Base-by-base conservation (phyloP, 345 rosid genomes). In the Syzygium aromaticum region DNA sequence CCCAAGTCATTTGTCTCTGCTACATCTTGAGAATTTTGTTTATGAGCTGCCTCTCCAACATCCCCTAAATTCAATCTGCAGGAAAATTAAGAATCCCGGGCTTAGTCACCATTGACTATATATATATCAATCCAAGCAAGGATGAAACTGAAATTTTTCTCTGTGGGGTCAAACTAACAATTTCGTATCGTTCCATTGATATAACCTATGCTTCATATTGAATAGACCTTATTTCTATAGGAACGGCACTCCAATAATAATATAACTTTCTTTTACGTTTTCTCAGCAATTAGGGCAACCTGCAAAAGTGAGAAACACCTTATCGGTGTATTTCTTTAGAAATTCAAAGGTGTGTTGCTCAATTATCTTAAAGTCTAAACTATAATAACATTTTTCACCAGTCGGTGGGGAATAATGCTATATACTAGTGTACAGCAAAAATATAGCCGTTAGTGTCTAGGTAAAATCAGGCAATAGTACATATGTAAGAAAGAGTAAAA, bases 61-160 rank as follows among this genome's bases (percentile, higher is more conserved):
- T 85, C 91, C 87, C 91, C 94, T 40, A 92, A 89, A 89, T 92
- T 88, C 77, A 96, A 90, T 54, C 98, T 97, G 95, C 87, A 92
- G 77, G 33, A 53, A 46, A 84, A 77, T 77, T 14, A 22, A 73
- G 87, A 11, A 57, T 19, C 51, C 78, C 6, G 5, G 21, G 53
- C 7, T 49, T 54, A 83, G 54, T 28, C 85, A 25, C 54, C 52
- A 51, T 1, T 52, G 54, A 13, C 25, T 7, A 0, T 13, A 3
- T 16, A 83, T 83, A 3, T 17, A 83, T 83, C 54, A 73, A 38
- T 19, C 5, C 22, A 38, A 38, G 49, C 27, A 21, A 7, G 49
- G 49, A 73, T 73, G 6, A 33, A 73, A 19, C 49, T 73, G 49
- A 7, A 43, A 10, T 38, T 73, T 30, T 38, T 1, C 27, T 73